A percentile compares a stretch with the other conserved stretches of the same genome.
Evolutionary conservation across 305 asterid species (phyloP).

Genomic region (Rubia occidens): DNA sequence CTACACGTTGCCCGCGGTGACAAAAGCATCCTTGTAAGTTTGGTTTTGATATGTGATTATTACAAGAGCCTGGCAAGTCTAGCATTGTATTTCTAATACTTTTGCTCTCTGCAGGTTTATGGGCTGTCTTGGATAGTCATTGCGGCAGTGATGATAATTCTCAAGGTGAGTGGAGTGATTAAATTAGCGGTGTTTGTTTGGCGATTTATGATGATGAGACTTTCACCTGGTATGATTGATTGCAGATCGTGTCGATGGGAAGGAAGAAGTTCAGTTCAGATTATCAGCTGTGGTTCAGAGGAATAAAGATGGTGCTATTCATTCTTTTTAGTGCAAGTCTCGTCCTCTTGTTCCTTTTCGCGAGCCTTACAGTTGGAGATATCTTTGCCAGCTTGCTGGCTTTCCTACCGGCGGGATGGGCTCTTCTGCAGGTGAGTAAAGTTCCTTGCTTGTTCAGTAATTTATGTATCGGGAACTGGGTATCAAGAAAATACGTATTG

Average conservation of each 20-base stretch:
- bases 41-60: background rate
- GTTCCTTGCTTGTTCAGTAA: no score
- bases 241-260: constrained; percentile 89
- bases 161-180: constrained; percentile 47
- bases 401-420: constrained; percentile 95
- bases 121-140: constrained; percentile 89
- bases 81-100: background rate
- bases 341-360: constrained; percentile 46
- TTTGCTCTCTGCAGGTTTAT: constrained; percentile 46
- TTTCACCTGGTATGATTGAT: background rate
- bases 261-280: constrained; percentile 80
- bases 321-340: constrained; percentile 51
- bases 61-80: background rate
- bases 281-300: constrained; percentile 93
- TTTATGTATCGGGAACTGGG: no score
- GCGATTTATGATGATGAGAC: background rate
- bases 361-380: constrained; percentile 63
- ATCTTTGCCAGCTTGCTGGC: constrained; percentile 72
- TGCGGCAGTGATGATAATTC: constrained; percentile 56
- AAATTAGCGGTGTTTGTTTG: background rate
- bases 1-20: constrained; percentile 45
- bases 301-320: constrained; percentile 64
- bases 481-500: no score
- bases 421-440: constrained; percentile 53
- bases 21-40: constrained; percentile 54